Evolutionary conservation across 805 yeast genomes (phyloP), one percentile per base, ranked within the genome.

Genomic region (Yarrowia sp.): DNA sequence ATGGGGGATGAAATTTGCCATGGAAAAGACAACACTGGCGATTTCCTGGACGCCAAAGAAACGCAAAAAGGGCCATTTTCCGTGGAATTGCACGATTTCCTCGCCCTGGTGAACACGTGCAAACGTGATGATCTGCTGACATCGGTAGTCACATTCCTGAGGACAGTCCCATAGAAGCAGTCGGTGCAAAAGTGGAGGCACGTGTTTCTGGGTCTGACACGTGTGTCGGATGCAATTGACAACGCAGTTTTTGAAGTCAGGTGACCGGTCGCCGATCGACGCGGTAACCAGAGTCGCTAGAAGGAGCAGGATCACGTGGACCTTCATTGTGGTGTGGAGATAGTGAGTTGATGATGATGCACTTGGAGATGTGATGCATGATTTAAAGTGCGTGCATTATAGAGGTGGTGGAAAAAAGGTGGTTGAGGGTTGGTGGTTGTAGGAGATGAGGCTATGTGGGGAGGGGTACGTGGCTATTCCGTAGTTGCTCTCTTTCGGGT

Each of bases 51-150:
- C 80, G 0, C 96, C 96, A n/a, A 83, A 77, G 0, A 90, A 74
- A 61, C 99, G 82, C 17, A 81, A 70, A 74, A 95, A 95, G 2
- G 98, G 98, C 99, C 99, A 95, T 79, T 95, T 95, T 0, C 99
- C 99, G 77, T 95, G 97, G 78, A 91, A 95, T 76, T 95, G 99
- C 47, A 83, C 83, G 0, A 91, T 79, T 68, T 86, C 87, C 69
- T 83, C 81, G n/a, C 82, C 81, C 2, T 77, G 71, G 0, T 68
- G 71, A 15, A 79, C 77, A 24, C 97, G 80, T 44, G 84, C 79
- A 1, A 74, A 73, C 0, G 97, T 92, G 53, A 94, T 80, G 9
- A 85, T 75, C 68, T 92, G 87, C 76, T 95, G 98, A 76, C 99
- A 95, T 72, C 87, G 89, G 77, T 95, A 95, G 78, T 95, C 98